These are phyloP conservation scores for Thelephora ganbajun DNA, from an alignment of 768 basidiomycete genomes.

Conservation along the genomic window DNA sequence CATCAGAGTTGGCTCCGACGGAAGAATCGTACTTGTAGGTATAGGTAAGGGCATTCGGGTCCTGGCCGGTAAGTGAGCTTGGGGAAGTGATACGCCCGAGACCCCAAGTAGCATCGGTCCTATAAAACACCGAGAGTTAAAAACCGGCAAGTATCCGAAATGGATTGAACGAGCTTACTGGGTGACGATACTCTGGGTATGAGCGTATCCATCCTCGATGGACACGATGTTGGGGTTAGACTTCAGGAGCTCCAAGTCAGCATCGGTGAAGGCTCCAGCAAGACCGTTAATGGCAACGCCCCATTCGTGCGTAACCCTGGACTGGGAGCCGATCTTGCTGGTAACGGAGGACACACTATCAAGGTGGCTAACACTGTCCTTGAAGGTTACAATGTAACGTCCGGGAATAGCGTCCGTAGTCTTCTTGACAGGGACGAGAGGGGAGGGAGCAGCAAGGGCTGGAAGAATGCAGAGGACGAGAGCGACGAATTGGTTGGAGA, in stretches of 20 bases:
- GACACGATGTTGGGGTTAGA: slow-evolving; percentile 10
- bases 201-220: slow-evolving; percentile 11
- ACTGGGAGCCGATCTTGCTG: background rate
- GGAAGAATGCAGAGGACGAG: too few species aligned
- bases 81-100: slow-evolving; percentile 9
- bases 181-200: slow-evolving; percentile 5
- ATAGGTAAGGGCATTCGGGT: slow-evolving; percentile 5
- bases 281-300: slow-evolving; percentile 10
- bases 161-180: slow-evolving; percentile 1
- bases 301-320: slow-evolving; percentile 8
- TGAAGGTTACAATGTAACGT: too few species aligned
- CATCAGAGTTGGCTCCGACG: slow-evolving; percentile 22
- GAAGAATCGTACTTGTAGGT: slow-evolving; percentile 17
- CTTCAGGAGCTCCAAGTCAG: slow-evolving; percentile 9
- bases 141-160: background rate
- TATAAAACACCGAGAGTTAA: background rate
- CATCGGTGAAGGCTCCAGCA: slow-evolving; percentile 8
- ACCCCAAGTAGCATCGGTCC: slow-evolving; percentile 14
- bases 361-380: too few species aligned
- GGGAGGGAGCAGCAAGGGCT: too few species aligned
- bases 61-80: slow-evolving; percentile 6
- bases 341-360: too few species aligned
- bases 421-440: too few species aligned
- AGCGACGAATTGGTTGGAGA: too few species aligned
- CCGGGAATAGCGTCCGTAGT: too few species aligned